phyloP scores from a whole-genome alignment of 441 rosid genomes.

The Cnidoscolus chayamansa region DNA sequence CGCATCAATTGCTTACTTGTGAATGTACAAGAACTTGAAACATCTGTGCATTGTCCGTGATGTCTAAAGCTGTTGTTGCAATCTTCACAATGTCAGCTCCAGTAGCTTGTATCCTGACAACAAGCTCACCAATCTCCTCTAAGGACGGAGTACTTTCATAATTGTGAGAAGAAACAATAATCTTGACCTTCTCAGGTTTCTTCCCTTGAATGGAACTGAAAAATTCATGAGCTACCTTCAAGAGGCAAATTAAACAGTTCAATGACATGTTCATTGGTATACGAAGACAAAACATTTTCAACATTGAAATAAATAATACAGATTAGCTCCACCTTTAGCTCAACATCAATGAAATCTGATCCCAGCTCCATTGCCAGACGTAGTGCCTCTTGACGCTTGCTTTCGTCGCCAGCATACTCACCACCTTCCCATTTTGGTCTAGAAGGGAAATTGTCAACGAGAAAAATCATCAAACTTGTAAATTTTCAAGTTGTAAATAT shows the following conservation, averaged over 20 bases:
- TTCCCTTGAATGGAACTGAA: constrained; percentile 57
- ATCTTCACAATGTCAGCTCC: constrained; percentile 95
- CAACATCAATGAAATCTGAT: constrained; percentile 55
- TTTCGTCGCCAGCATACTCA: constrained; percentile 50
- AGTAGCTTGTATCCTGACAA: constrained; percentile 59
- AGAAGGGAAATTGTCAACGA: constrained; percentile 16
- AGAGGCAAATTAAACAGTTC: constrained; percentile 13
- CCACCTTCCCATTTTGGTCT: constrained; percentile 72
- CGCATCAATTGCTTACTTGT: constrained; percentile 54
- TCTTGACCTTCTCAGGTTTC: constrained; percentile 62
- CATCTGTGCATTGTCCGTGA: constrained; percentile 75
- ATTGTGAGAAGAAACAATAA: constrained; percentile 87
- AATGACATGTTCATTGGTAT: neutral
- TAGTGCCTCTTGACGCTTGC: constrained; percentile 41
- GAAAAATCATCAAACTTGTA: neutral
- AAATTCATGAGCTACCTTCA: constrained; percentile 78
- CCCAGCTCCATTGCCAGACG: constrained; percentile 51
- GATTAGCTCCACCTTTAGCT: constrained; percentile 39
- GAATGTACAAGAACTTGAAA: constrained; percentile 78
- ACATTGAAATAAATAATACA: neutral
- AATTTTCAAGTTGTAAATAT: neutral
- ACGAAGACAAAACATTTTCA: constrained; percentile 6
- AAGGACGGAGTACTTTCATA: constrained; percentile 72
- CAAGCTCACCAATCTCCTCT: constrained; percentile 76
- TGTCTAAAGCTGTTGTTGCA: constrained; percentile 84